Percentiles rank a stretch among this genome's conserved stretches.
Evolutionary conservation across 305 asterid genomes (phyloP).

Genomic region (Withania somnifera): DNA sequence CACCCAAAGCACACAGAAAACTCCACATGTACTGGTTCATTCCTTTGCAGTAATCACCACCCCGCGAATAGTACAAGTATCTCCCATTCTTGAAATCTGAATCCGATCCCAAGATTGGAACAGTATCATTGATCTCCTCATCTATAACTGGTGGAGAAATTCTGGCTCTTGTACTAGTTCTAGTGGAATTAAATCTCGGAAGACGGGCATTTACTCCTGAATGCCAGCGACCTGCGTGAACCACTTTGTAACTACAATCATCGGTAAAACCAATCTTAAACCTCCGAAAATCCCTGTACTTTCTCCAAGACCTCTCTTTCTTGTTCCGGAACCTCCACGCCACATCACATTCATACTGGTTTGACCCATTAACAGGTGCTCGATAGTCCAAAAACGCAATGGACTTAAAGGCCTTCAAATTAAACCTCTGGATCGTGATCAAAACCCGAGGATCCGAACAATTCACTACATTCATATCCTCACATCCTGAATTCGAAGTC

Average conservation of each 20-base stretch:
- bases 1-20: conserved; percentile 80
- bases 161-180: conserved; percentile 20
- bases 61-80: conserved; percentile 75
- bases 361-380: conserved; percentile 58
- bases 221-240: conserved; percentile 71
- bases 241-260: conserved; percentile 47
- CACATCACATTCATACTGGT: conserved; percentile 63
- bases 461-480: conserved; percentile 41
- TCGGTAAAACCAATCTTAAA: conserved; percentile 44
- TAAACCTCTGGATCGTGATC: conserved; percentile 55
- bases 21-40: conserved; percentile 88
- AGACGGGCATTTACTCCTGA: conserved; percentile 89
- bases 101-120: conserved; percentile 60
- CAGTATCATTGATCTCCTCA: conserved; percentile 74
- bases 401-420: conserved; percentile 49
- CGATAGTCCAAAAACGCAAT: conserved; percentile 56
- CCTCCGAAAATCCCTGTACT: conserved; percentile 75
- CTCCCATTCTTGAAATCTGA: conserved; percentile 55
- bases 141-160: conserved; percentile 37
- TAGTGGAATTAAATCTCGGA: conserved; percentile 25
- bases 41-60: conserved; percentile 84
- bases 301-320: conserved; percentile 74
- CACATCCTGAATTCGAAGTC: conserved; percentile 51
- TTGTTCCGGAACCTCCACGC: conserved; percentile 82
- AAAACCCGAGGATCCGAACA: conserved; percentile 73